Evolutionary conservation across 73 alveolate species (phyloP), one percentile per base, ranked within the genome.

Genomic region (Paraurostyla sp.): DNA sequence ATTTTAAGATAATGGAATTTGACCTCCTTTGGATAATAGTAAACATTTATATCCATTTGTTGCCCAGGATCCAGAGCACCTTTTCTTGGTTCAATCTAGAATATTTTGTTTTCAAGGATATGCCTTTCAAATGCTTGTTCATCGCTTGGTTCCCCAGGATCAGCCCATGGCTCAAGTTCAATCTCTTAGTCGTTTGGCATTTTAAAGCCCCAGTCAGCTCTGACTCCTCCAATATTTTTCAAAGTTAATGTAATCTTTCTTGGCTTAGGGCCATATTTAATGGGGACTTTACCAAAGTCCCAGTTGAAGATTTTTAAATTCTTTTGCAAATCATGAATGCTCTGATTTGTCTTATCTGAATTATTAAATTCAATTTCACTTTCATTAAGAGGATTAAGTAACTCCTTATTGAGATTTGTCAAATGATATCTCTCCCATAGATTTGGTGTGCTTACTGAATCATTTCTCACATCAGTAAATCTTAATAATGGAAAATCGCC

Each of bases 131-230:
- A 95, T 63, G 98, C 98, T 68, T 96, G 98, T 76, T 97, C 99
- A 42, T 95, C 96, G 54, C 98, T 91, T 29, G 99, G 99, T 84
- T 98, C 99, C 0, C 99, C 99, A 29, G 99, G 99, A 85, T 98
- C 99, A 93, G 99, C 99, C 99, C 99, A 98, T 20, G 99, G 98
- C 85, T 98, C 99, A 32, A 96, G 85, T 85, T 97, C 99, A 35
- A 98, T 94, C 56, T 96, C 95, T 42, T 94, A 89, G 75, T 97
- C 99, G 58, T 96, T 96, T 1, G 99, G 99, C 69, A 98, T 84
- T 89, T 97, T 98, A 69, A 98, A 98, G 49, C 89, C 76, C 97
- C 98, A 98, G 65, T 97, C 99, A 45, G 98, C 95, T 43, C 95
- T 94, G 0, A 98, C 99, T 6, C 99, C 99, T 52, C 99, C 99